Base-by-base conservation (phyloP, 2,329 filamentous ascomycete genomes). In the Periconia sp. region DNA sequence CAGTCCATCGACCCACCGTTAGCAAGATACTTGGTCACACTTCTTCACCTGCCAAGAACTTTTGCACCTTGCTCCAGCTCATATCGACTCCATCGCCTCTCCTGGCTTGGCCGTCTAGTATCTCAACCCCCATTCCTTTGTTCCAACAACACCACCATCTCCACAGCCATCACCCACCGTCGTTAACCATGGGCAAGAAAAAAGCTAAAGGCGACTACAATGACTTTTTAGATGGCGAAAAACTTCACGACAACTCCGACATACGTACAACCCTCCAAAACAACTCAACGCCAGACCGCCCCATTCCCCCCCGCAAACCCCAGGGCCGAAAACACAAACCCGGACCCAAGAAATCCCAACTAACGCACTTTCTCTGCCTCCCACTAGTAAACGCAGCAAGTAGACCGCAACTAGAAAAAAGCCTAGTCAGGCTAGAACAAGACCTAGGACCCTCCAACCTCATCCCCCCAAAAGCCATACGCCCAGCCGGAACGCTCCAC, bases 401-500 rank as follows among this genome's bases (percentile, higher is more conserved):
- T 2, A 77, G 82, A 11, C 76, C 81, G 0, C 85, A 91, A 61
- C 78, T 96, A 1, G 75, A 82, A n/a, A 66, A 70, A 3, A 84
- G 80, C 15, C 68, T 95, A 4, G 70, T 77, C 4, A 61, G 75
- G 5, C 92, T 95, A 64, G 77, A 74, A 43, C 71, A 79, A 19
- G 80, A 86, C 49, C 78, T 86, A 16, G 44, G 41, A 16, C 47
- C 34, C 9, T 44, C 49, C 8, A 36, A 43, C 2, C 12, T 75
- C 5, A 72, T 92, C 8, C 87, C 88, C 0, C 65, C 75, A 22
- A 79, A 79, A 40, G 89, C 90, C 2, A 73, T 96, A 36, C 78
- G 91, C 19, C 90, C 90, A 0, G 71, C 89, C 0, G 88, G 89
- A 0, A 91, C 90, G 1, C 70, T 96, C 34, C 92, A 97, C 69